Conservation (phyloP, 202 grass and related monocot species). For the Digitaria exilis region DNA sequence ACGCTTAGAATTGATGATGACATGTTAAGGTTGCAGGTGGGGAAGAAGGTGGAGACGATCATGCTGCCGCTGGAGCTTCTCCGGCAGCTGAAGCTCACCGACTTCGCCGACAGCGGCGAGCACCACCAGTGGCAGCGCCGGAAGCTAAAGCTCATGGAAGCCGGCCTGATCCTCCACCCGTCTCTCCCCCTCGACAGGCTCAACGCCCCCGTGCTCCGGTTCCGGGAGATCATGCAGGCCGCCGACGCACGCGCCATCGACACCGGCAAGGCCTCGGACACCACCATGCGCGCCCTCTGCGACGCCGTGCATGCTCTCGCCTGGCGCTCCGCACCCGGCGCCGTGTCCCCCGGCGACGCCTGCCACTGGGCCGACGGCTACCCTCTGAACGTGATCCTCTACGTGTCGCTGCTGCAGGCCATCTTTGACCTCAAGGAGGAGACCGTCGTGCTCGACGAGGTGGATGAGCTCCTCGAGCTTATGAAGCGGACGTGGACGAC, state of each 20-base stretch:
- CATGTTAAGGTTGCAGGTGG: slow-evolving; percentile 41
- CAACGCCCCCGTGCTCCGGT: slow-evolving; percentile 36
- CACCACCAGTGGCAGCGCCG: slow-evolving; percentile 87
- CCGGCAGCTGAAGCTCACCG: slow-evolving; percentile 77
- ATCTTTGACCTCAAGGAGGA: slow-evolving; percentile 73
- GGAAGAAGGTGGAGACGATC: slow-evolving; percentile 67
- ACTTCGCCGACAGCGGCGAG: slow-evolving; percentile 70
- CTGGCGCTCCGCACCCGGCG: slow-evolving; percentile 44
- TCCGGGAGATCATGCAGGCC: slow-evolving; percentile 54
- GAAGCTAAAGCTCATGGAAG: slow-evolving; percentile 81
- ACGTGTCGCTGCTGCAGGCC: slow-evolving; percentile 68
- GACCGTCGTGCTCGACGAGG: slow-evolving; percentile 82
- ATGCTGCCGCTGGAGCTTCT: slow-evolving; percentile 91
- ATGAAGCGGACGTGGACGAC: slow-evolving; percentile 84
- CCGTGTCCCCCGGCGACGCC: slow-evolving; percentile 19
- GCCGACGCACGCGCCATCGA: slow-evolving; percentile 63
- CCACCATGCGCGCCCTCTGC: slow-evolving; percentile 61
- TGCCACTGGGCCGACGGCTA: slow-evolving; percentile 94
- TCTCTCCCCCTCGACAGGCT: slow-evolving; percentile 54
- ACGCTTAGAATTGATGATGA: neutral
- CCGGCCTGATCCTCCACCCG: slow-evolving; percentile 57
- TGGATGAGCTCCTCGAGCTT: slow-evolving; percentile 86
- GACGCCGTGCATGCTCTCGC: slow-evolving; percentile 58
- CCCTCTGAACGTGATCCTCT: slow-evolving; percentile 81
- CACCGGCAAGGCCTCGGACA: slow-evolving; percentile 76